phyloP scores from a whole-genome alignment of 2,329 filamentous ascomycete species.

The Ilyonectria destructans region DNA sequence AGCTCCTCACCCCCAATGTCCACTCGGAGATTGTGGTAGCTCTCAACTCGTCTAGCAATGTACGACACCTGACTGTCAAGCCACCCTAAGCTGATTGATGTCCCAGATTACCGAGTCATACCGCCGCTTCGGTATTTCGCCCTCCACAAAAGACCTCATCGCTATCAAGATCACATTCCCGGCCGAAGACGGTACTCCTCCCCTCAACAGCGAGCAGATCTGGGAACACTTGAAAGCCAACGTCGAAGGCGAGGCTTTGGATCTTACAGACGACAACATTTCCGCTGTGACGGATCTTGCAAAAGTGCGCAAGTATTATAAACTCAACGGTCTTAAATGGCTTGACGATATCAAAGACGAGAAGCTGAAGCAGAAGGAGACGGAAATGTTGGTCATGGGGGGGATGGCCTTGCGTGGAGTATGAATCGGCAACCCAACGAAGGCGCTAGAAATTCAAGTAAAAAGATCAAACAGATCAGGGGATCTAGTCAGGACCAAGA shows the following conservation, averaged over 20 bases:
- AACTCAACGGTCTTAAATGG: conserved; percentile 77
- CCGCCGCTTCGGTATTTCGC: conserved; percentile 86
- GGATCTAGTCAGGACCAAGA: too few species aligned
- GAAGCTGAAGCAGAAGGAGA: conserved; percentile 64
- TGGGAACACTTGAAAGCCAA: conserved; percentile 72
- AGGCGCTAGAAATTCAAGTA: neutral
- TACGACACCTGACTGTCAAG: conserved; percentile 52
- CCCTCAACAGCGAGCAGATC: conserved; percentile 63
- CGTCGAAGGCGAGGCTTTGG: conserved; percentile 73
- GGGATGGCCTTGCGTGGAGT: conserved; percentile 76
- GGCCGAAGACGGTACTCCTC: conserved; percentile 60
- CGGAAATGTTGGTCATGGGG: conserved; percentile 81
- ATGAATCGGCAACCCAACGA: conserved; percentile 35
- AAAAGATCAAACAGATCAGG: too few species aligned
- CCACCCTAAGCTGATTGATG: conserved; percentile 29
- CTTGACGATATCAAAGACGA: conserved; percentile 64
- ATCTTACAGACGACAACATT: conserved; percentile 78
- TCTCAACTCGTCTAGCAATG: conserved; percentile 87
- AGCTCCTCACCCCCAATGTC: conserved; percentile 85
- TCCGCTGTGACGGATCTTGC: conserved; percentile 73
- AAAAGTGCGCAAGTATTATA: conserved; percentile 89
- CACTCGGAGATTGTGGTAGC: conserved; percentile 91
- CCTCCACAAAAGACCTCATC: conserved; percentile 80
- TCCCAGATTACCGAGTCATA: conserved; percentile 91
- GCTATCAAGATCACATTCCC: conserved; percentile 83